Evolutionary conservation across 805 yeast species (phyloP), one percentile per base, ranked within the genome.

Genomic region (Ogataea glucozyma): DNA sequence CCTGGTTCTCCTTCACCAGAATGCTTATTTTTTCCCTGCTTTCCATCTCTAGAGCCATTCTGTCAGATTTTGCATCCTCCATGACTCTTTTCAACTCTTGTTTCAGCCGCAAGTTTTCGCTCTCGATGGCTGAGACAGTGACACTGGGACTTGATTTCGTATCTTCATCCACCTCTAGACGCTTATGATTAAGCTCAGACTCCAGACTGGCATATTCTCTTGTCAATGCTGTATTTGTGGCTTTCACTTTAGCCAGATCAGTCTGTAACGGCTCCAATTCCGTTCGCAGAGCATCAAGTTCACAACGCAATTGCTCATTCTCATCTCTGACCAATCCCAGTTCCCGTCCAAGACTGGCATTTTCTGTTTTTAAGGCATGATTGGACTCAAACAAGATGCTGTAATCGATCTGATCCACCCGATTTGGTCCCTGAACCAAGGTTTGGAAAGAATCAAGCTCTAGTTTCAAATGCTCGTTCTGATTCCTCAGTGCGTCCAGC

Each of bases 381-480:
- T 26, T 26, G 26, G 31, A 31, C n/a, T 36, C 26, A 8, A 36
- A 18, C 21, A 34, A 22, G 10, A 23, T 4, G 22, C 9, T 13
- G 27, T 23, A 14, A 24, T 34, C 38, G 14, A 34, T 16, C 3
- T n/a, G 26, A 12, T 23, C 7, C 4, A 16, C 27, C 19, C 24
- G 11, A 19, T 32, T 12, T 3, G 26, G 13, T 19, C 20, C 32
- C 22, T 26, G 4, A 21, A 4, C 10, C 21, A 6, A n/a, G n/a
- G 10, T 36, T 17, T 17, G 40, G 7, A 24, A 18, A 4, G 11
- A n/a, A n/a, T 26, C 26, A 8, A 45, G 22, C 36, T 45, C 48
- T 2, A 5, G 6, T 21, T 26, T 26, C 33, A 43, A 19, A 10
- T 20, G 22, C 6, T 22, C 27, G n/a, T 29, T 38, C n/a, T 26